Evolutionary conservation across 2,329 filamentous ascomycete species (phyloP), one percentile per base, ranked within the genome.

Genomic region (Magnaporthiopsis incrustans): DNA sequence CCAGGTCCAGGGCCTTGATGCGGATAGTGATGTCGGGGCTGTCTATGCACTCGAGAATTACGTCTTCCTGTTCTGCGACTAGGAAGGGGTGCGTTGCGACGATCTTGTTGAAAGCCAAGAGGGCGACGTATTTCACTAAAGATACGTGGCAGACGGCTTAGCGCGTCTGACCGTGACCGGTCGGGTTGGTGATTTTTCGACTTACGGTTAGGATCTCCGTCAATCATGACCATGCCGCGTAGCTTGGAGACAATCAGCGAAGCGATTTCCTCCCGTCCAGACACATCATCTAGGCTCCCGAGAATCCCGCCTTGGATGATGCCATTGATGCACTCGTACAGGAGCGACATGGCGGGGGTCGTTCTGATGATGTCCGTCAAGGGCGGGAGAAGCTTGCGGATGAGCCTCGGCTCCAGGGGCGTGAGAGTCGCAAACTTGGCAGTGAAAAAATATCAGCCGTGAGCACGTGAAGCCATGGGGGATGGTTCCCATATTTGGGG

Each of bases 281-380:
- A 83, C 26, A 88, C 86, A 63, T 91, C 90, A 68, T 93, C 91
- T 33, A 88, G 87, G 59, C 89, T 91, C 38, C 92, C 91, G 61
- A 99, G 79, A 65, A 99, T 97, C 0, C 95, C 95, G 33, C 95
- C 95, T 74, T 97, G 93, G 65, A 99, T 97, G 67, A 99, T 96
- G 30, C 95, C 95, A 74, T 96, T 97, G 76, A 99, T 97, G 73
- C 95, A 99, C 77, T 99, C 95, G 71, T 99, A 99, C 7, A 98
- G 79, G 33, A 99, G 78, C n/a, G 95, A 98, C 95, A 98, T 98
- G 33, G 95, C 95, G 6, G 91, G 90, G 0, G 95, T 99, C 0
- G 93, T 97, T 70, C 91, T 89, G 68, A 99, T 98, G 60, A 99
- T 89, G 69, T 91, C 92, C 0, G 92, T 97, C 66, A 99, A 79